Evolutionary conservation across 306 rosid genomes (phyloP).

Genomic region (Pachyrhizus erosus): DNA sequence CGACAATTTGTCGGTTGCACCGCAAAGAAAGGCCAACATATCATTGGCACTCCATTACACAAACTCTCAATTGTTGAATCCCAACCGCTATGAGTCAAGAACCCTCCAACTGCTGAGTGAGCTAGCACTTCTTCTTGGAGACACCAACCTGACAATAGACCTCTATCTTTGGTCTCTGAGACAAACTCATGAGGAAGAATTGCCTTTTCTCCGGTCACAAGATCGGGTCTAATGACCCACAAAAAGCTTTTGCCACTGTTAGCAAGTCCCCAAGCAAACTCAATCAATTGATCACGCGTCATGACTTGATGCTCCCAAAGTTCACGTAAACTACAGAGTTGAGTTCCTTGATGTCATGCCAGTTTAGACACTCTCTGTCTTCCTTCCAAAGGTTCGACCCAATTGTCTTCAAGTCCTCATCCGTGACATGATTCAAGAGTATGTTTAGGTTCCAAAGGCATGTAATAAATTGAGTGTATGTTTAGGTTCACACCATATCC

Average conservation of each 20-base stretch:
- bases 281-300: constrained; percentile 46
- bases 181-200: constrained; percentile 24
- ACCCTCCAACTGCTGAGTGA: constrained; percentile 62
- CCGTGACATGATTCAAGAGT: constrained; percentile 36
- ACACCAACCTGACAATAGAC: constrained; percentile 58
- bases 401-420: constrained; percentile 1
- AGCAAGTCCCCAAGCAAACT: constrained; percentile 33
- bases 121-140: constrained; percentile 58
- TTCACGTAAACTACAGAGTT: constrained; percentile 19
- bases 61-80: constrained; percentile 48
- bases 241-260: constrained; percentile 14
- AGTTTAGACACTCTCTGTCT: constrained; percentile 50
- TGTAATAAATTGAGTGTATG: background rate
- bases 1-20: constrained; percentile 66
- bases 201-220: background rate
- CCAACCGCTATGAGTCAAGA: constrained; percentile 67
- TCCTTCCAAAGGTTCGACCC: constrained; percentile 64
- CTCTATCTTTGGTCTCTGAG: constrained; percentile 44
- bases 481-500: background rate
- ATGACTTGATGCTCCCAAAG: constrained; percentile 55
- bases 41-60: constrained; percentile 57
- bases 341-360: constrained; percentile 56
- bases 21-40: constrained; percentile 66
- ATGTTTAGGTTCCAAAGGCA: too few relatives aligned
- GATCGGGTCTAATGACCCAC: constrained; percentile 29